phyloP scores from a whole-genome alignment of 1,284 basidiomycete genomes.

The Cutaneotrichosporon mucoides region DNA sequence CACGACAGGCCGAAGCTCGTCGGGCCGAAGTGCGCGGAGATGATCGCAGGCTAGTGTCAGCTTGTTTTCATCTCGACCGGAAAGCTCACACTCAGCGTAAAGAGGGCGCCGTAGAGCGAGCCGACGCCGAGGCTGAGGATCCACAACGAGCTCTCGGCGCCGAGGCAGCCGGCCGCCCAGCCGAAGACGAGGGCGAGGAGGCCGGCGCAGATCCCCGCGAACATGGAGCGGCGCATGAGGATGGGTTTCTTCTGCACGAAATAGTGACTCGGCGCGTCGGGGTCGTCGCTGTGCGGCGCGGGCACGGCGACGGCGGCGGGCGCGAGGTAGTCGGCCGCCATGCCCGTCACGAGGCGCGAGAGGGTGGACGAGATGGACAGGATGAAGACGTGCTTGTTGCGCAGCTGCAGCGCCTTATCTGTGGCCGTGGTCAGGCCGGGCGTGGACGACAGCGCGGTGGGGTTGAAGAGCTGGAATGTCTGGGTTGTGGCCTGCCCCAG shows the following conservation, averaged over 20 bases:
- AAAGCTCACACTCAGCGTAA: constrained; percentile 44
- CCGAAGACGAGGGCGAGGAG: constrained; percentile 37
- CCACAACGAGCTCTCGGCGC: constrained; percentile 38
- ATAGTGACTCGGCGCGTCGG: constrained; percentile 24
- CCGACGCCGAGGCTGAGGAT: constrained; percentile 45
- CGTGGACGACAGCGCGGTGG: constrained; percentile 10
- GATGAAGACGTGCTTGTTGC: constrained; percentile 48
- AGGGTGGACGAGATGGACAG: constrained; percentile 45
- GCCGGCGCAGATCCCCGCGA: constrained; percentile 33
- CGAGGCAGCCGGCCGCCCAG: constrained; percentile 34
- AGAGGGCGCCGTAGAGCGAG: constrained; percentile 45
- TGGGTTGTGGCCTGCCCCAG: not conserved
- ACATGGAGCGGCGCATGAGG: constrained; percentile 33
- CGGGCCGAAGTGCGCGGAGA: constrained; percentile 46
- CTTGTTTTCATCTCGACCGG: not conserved
- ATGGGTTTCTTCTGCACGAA: constrained; percentile 34
- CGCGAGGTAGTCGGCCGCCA: constrained; percentile 43
- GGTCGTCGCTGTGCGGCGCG: constrained; percentile 19
- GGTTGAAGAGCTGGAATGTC: constrained; percentile 8
- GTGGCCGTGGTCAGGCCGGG: constrained; percentile 3
- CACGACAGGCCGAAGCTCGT: constrained; percentile 49
- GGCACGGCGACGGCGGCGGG: constrained; percentile 34
- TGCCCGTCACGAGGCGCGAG: constrained; percentile 42
- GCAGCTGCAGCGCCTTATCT: constrained; percentile 29
- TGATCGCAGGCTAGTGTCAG: constrained; percentile 34